phyloP scores from a whole-genome alignment of 75 land plant genomes.

The Larix kaempferi region DNA sequence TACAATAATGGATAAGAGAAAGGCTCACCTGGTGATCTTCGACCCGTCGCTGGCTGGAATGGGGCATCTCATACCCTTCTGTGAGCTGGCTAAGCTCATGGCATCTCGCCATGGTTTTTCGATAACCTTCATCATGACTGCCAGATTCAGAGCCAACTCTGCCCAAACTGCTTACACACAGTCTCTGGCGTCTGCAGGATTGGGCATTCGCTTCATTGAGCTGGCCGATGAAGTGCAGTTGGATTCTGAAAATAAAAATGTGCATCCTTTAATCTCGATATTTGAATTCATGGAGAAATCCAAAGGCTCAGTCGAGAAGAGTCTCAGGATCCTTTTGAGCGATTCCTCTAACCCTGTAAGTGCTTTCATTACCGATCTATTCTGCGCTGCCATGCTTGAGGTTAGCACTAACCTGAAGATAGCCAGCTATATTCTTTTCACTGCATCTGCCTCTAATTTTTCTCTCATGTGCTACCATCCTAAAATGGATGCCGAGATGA shows the following conservation, averaged over 20 bases:
- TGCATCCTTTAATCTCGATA: too few relatives aligned
- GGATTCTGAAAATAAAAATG: background rate
- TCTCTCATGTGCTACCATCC: background rate
- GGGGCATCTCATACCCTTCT: slow-evolving; percentile 63
- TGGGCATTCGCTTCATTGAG: background rate
- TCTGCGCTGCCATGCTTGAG: background rate
- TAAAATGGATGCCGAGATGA: background rate
- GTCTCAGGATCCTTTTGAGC: background rate
- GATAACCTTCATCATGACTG: slow-evolving; percentile 25
- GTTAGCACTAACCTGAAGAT: background rate
- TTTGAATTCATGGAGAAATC: background rate
- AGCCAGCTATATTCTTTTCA: background rate
- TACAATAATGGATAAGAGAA: background rate
- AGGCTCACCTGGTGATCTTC: slow-evolving; percentile 34
- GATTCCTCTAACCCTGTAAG: background rate
- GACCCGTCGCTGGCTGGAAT: slow-evolving; percentile 33
- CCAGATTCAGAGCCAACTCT: background rate
- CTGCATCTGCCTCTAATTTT: background rate
- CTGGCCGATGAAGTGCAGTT: background rate
- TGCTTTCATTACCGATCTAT: slow-evolving; percentile 1
- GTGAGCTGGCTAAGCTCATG: slow-evolving; percentile 51
- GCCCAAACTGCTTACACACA: background rate
- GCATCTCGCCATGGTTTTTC: slow-evolving; percentile 23
- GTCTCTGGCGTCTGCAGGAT: background rate
- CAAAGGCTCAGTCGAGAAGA: background rate